Evolutionary conservation across 2,329 filamentous ascomycete species (phyloP), one percentile per base, ranked within the genome.

Genomic region (Curvularia sp.): DNA sequence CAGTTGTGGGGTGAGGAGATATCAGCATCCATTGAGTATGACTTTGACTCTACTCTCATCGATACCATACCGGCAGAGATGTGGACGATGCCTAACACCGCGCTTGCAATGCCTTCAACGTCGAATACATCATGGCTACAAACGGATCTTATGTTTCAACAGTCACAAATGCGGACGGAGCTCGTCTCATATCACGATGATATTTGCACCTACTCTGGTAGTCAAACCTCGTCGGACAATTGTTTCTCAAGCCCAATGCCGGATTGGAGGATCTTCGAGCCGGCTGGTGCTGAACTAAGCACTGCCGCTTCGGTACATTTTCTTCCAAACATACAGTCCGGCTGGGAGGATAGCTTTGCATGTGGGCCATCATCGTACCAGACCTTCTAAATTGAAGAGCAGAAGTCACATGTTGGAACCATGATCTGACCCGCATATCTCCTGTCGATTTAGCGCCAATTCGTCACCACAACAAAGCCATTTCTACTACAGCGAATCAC

Each of bases 1-100:
- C 61, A 65, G 28, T 28, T 63, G 28, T 76, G 74, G 74, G 59
- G 66, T 12, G 60, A 64, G 21, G 66, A 74, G 25, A 60, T 60
- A 7, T 54, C 64, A 7, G 61, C 64, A 19, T 64, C 69, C 1
- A 61, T 68, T 28, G 72, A 69, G 15, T 27, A 38, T 15, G 10
- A 18, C 5, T 9, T 47, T 13, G 28, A 12, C n/a, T 19, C 43
- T 5, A 19, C 9, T 8, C 5, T 47, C 18, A 47, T n/a, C 2
- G 27, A 32, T 7, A 7, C 25, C n/a, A 10, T 23, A 23, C n/a
- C 27, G 4, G 18, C 43, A 32, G 41, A 45, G 41, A n/a, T 15
- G 15, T 28, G 28, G n/a, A 5, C 9, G 15, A 21, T 32, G 19
- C 21, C 39, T 10, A 42, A 25, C 15, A n/a, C 15, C 15, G 6